phyloP scores from a whole-genome alignment of 176 grass and related monocot genomes.

The Eleusine indica region DNA sequence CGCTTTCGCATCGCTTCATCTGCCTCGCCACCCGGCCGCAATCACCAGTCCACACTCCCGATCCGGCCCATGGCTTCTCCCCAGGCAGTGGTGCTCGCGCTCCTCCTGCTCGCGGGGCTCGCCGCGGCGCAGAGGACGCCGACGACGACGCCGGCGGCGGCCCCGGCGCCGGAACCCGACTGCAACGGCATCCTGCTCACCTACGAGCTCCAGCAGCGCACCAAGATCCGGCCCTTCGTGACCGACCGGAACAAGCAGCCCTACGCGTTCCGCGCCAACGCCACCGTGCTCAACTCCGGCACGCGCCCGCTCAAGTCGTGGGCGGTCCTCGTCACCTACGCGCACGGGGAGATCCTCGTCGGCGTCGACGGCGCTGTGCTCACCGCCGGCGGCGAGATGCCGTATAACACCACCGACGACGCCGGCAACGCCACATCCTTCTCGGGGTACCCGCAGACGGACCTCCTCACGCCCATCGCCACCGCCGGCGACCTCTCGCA shows the following conservation, averaged over 20 bases:
- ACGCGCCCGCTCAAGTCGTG: constrained; percentile 73
- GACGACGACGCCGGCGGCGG: constrained; percentile 29
- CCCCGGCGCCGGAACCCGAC: constrained; percentile 60
- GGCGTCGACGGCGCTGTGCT: constrained; percentile 62
- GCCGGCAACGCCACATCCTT: constrained; percentile 78
- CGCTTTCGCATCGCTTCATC: constrained; percentile 66
- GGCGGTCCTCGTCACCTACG: constrained; percentile 62
- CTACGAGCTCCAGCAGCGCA: constrained; percentile 41
- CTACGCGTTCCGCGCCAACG: constrained; percentile 67
- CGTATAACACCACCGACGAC: constrained; percentile 73
- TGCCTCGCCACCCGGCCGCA: constrained; percentile 29
- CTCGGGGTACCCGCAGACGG: constrained; percentile 76
- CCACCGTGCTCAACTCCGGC: constrained; percentile 68
- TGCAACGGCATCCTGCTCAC: constrained; percentile 81
- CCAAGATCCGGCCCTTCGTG: constrained; percentile 73
- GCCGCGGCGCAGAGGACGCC: constrained; percentile 41
- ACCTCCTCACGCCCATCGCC: constrained; percentile 82
- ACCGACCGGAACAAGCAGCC: constrained; percentile 60
- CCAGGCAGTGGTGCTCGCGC: constrained; percentile 28
- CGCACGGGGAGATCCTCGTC: constrained; percentile 77
- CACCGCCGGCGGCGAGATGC: constrained; percentile 62
- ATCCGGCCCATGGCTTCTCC: constrained; percentile 50
- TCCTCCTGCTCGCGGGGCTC: constrained; percentile 47
- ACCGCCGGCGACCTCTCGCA: constrained; percentile 56
- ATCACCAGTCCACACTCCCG: constrained; percentile 7